phyloP scores from a whole-genome alignment of 345 rosid species.

The Raphanus raphanistrum region DNA sequence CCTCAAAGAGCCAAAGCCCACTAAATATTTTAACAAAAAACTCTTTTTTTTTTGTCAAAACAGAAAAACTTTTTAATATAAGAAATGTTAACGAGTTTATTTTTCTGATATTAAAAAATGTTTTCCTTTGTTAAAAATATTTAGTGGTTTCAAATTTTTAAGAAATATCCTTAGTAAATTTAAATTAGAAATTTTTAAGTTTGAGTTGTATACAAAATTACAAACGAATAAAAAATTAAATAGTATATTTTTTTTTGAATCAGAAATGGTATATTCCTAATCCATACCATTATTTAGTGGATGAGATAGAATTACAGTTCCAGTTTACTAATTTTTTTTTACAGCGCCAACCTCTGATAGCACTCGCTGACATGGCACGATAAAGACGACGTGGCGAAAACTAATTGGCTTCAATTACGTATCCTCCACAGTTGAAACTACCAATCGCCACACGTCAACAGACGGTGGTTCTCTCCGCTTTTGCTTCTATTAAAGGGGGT shows the following conservation, averaged over 20 bases:
- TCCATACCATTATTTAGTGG: neutral
- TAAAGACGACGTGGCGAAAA: neutral
- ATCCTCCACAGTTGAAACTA: constrained; percentile 1
- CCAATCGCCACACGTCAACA: constrained; percentile 1
- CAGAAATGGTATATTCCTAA: neutral
- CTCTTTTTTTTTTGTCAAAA: too few species aligned
- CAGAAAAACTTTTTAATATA: too few species aligned
- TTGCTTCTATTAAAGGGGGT: neutral
- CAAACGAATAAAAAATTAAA: neutral
- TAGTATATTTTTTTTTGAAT: neutral
- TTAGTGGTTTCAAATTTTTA: neutral
- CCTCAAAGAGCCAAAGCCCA: neutral
- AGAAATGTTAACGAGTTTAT: neutral
- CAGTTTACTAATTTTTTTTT: neutral
- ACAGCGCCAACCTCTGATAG: neutral
- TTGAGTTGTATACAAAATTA: neutral
- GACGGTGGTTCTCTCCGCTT: neutral
- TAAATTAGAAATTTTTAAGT: neutral
- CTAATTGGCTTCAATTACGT: neutral
- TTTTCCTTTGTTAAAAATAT: neutral
- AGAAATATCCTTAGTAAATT: neutral
- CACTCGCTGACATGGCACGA: neutral
- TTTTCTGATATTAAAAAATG: neutral
- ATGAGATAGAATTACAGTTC: constrained; percentile 17
- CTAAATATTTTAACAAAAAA: neutral